Evolutionary conservation across 257 asterid species (phyloP).

Genomic region (Fraxinus pennsylvanica): DNA sequence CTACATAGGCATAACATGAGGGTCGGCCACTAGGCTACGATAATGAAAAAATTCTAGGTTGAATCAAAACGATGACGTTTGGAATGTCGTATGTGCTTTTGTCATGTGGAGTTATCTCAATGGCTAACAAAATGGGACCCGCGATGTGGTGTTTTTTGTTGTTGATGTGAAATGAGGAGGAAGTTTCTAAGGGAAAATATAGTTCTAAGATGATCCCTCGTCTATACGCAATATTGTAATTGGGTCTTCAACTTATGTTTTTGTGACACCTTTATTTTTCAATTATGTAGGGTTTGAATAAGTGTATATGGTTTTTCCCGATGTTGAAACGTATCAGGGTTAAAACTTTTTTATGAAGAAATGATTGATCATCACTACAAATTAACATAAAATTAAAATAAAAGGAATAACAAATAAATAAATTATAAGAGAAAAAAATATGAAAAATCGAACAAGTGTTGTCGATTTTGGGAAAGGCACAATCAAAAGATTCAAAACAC

Average conservation of each 20-base stretch:
- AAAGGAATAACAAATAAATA: too few species aligned
- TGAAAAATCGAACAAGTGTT: too few species aligned
- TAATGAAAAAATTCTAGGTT: slow-evolving; percentile 24
- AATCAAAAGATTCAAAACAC: too few species aligned
- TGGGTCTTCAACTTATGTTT: background rate
- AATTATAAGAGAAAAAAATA: too few species aligned
- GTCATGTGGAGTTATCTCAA: slow-evolving; percentile 28
- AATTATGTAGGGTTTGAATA: background rate
- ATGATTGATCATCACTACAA: too few species aligned
- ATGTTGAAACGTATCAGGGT: too few species aligned
- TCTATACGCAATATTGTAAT: background rate
- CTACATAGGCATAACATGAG: slow-evolving; percentile 38
- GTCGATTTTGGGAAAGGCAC: too few species aligned
- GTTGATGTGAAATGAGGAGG: slow-evolving; percentile 36
- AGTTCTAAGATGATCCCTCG: background rate
- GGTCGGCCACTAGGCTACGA: slow-evolving; percentile 53
- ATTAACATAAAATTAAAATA: too few species aligned
- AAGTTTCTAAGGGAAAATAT: background rate
- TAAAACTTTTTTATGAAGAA: too few species aligned
- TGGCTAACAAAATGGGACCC: slow-evolving; percentile 34
- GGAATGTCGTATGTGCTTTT: slow-evolving; percentile 9
- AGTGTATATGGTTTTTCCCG: background rate
- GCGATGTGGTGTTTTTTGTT: slow-evolving; percentile 33
- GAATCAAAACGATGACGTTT: slow-evolving; percentile 32
- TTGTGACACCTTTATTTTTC: background rate